Evolutionary conservation across 345 rosid species (phyloP).

Genomic region (Populus tremula): DNA sequence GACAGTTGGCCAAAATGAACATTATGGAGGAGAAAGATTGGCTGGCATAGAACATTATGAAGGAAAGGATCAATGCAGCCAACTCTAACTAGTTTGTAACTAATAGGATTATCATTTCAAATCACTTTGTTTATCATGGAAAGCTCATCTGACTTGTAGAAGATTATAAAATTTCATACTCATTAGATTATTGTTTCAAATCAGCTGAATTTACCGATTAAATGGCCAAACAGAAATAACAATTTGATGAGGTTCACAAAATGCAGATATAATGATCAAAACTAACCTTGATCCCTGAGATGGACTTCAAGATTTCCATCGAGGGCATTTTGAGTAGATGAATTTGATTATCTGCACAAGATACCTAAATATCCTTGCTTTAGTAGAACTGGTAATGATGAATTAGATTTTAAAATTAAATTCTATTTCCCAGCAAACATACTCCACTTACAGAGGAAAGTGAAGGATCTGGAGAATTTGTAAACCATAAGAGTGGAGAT

Average conservation of each 20-base stretch:
- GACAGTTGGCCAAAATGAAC: background rate
- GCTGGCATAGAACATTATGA: background rate
- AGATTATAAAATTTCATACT: background rate
- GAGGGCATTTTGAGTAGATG: slow-evolving; percentile 87
- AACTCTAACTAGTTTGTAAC: background rate
- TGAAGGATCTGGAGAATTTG: slow-evolving; percentile 73
- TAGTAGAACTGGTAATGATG: slow-evolving; percentile 14
- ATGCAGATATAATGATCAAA: slow-evolving; percentile 9
- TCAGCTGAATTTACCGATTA: background rate
- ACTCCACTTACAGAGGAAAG: slow-evolving; percentile 71
- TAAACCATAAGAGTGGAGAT: slow-evolving; percentile 73
- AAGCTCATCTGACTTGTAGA: background rate
- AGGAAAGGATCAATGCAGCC: background rate
- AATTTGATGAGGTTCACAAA: background rate
- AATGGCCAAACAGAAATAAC: background rate
- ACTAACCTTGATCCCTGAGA: slow-evolving; percentile 88
- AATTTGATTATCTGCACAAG: slow-evolving; percentile 96
- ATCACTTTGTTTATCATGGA: background rate
- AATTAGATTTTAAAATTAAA: background rate
- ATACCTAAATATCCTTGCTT: slow-evolving; percentile 52
- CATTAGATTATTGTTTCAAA: slow-evolving; percentile 3
- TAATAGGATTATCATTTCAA: background rate
- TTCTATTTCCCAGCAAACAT: background rate
- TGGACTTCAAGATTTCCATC: slow-evolving; percentile 75
- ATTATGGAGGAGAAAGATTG: background rate